Evolutionary conservation across 305 asterid species (phyloP).

Genomic region (Solanum hybrid): DNA sequence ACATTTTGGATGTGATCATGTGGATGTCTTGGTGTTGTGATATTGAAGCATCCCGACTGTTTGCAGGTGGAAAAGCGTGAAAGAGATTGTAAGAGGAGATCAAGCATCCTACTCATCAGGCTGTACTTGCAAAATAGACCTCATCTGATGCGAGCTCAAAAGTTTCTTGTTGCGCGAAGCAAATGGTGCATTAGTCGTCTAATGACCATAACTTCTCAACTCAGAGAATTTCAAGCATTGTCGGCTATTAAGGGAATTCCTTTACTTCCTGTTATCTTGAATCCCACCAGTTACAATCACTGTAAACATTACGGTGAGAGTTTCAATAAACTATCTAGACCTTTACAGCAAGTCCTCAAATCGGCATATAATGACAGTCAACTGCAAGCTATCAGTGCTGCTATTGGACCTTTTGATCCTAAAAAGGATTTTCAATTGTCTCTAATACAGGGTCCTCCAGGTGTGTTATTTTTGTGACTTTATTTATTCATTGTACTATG

Average conservation of each 20-base stretch:
- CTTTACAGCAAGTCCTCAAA: constrained; percentile 57
- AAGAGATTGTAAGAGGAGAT: constrained; percentile 65
- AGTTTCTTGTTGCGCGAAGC: constrained; percentile 77
- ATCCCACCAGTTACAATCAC: constrained; percentile 50
- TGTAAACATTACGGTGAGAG: constrained; percentile 34
- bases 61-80: constrained; percentile 86
- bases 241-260: constrained; percentile 86
- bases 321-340: constrained; percentile 49
- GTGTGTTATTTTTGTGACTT: constrained; percentile 32
- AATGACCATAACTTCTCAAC: constrained; percentile 95
- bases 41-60: constrained; percentile 26
- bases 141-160: constrained; percentile 77
- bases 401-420: constrained; percentile 58
- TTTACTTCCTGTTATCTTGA: constrained; percentile 75
- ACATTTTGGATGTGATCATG: not conserved
- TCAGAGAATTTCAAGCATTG: constrained; percentile 96
- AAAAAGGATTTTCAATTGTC: constrained; percentile 60
- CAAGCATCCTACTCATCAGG: constrained; percentile 59
- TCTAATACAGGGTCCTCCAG: constrained; percentile 99
- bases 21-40: not conserved
- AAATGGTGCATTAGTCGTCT: constrained; percentile 83
- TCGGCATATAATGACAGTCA: constrained; percentile 79
- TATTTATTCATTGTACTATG: not conserved
- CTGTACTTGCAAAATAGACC: constrained; percentile 71
- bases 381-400: constrained; percentile 76